These are phyloP conservation scores for Hanseniaspora taiwanica DNA, from an alignment of 805 yeast genomes.

Conservation along the genomic window DNA sequence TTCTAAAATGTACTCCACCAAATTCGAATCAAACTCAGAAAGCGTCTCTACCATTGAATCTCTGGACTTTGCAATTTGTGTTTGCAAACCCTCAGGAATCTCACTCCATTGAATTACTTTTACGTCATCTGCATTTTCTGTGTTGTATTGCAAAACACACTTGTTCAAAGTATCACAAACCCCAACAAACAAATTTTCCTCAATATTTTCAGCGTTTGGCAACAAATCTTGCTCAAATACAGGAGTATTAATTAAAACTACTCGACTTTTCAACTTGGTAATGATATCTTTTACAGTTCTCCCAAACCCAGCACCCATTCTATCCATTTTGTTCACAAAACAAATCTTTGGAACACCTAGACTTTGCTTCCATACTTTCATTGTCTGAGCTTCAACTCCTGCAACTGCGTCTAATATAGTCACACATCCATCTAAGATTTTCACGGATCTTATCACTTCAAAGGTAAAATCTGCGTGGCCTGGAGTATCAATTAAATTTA, in stretches of 20 bases:
- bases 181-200: slow-evolving; percentile 31
- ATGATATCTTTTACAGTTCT: slow-evolving; percentile 80
- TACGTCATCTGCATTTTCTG: slow-evolving; percentile 14
- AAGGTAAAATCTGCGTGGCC: slow-evolving; percentile 97
- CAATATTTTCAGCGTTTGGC: slow-evolving; percentile 7
- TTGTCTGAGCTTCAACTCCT: slow-evolving; percentile 97
- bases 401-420: slow-evolving; percentile 91
- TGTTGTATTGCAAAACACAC: slow-evolving; percentile 37
- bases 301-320: slow-evolving; percentile 90
- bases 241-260: slow-evolving; percentile 67
- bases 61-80: slow-evolving; percentile 42
- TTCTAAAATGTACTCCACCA: slow-evolving; percentile 69
- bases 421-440: slow-evolving; percentile 91
- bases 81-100: slow-evolving; percentile 30
- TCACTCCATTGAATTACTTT: slow-evolving; percentile 39
- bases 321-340: slow-evolving; percentile 89
- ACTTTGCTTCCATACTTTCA: slow-evolving; percentile 92
- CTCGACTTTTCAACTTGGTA: slow-evolving; percentile 58
- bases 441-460: slow-evolving; percentile 78
- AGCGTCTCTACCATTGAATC: slow-evolving; percentile 73
- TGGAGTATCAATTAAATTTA: slow-evolving; percentile 91
- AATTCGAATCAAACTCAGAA: slow-evolving; percentile 66
- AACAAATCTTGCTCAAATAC: slow-evolving; percentile 28
- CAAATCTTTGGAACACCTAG: slow-evolving; percentile 62
- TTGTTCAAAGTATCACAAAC: slow-evolving; percentile 45